These are phyloP conservation scores for Carex myosuroides DNA, from an alignment of 176 grass and related monocot species.

Conservation along the genomic window DNA sequence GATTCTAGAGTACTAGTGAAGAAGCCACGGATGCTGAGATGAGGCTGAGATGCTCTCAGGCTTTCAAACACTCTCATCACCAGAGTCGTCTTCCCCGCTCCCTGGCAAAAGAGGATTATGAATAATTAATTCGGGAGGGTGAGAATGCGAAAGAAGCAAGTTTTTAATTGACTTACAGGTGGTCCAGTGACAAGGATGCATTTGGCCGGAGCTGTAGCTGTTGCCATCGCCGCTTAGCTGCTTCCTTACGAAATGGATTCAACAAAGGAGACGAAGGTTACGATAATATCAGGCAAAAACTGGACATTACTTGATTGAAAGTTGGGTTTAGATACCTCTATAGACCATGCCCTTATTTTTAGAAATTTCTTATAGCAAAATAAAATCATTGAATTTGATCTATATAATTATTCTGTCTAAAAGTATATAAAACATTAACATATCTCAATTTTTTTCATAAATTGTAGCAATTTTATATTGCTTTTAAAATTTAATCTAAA, in stretches of 20 bases:
- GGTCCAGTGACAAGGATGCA: constrained; percentile 80
- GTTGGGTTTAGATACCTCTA: neutral
- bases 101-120: constrained; percentile 24
- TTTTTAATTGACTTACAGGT: constrained; percentile 36
- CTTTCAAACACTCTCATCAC: constrained; percentile 64
- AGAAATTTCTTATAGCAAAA: neutral
- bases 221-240: constrained; percentile 4
- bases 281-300: neutral
- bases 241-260: neutral
- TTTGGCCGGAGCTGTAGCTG: constrained; percentile 41
- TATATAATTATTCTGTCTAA: no score
- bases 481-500: no score
- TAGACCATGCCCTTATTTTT: neutral
- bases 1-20: constrained; percentile 49
- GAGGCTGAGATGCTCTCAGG: constrained; percentile 41
- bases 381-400: no score
- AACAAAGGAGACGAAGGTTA: neutral
- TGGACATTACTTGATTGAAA: neutral
- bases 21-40: constrained; percentile 67
- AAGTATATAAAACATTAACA: no score
- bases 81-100: constrained; percentile 86
- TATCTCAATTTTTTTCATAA: no score
- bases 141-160: neutral
- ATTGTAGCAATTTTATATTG: no score
- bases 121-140: neutral